Base-by-base conservation (phyloP, 768 basidiomycete genomes). In the Suillus ampliporus region DNA sequence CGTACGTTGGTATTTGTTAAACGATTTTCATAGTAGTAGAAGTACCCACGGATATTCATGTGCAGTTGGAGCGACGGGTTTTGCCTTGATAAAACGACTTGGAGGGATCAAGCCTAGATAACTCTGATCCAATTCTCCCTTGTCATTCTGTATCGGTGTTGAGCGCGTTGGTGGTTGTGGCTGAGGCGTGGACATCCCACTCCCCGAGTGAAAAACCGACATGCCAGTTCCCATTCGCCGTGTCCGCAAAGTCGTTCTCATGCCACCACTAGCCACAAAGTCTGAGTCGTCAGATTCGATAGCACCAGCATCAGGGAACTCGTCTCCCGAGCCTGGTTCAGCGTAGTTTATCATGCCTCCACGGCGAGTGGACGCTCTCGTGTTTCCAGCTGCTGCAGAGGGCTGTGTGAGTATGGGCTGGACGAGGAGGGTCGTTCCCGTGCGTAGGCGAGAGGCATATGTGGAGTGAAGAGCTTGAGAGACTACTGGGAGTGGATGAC, bases 41-140 rank as follows among this genome's bases (percentile, higher is more conserved):
- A 61, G 64, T 53, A 83, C 94, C 76, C 78, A 97, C 95, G 85
- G 82, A 70, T 92, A 90, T 52, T 85, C 82, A 72, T 95, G 92
- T 60, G 78, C 79, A 3, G 91, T 90, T 11, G 83, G 80, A n/a
- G 72, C 73, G 44, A 88, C 83, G 3, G 78, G 75, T 58, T 84
- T 86, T 19, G 87, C 69, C 61, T 84, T 85, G 66, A 98, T 89
- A 68, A 91, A 90, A 64, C 86, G 86, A 4, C 87, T 81, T 0
- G 97, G 95, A 2, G 94, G 92, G 1, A 94, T 81, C 79, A 87
- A 82, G 0, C 97, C 97, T 60, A 99, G 77, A 77, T 95, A 99
- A 65, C 90, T 95, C 79, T 95, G 93, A 53, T 94, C 93, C 23
- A 92, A 72, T 61, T 91, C 90, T 28, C 83, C 83, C 61, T 80